phyloP scores from a whole-genome alignment of 345 rosid genomes.

The Rhizophora apiculata region DNA sequence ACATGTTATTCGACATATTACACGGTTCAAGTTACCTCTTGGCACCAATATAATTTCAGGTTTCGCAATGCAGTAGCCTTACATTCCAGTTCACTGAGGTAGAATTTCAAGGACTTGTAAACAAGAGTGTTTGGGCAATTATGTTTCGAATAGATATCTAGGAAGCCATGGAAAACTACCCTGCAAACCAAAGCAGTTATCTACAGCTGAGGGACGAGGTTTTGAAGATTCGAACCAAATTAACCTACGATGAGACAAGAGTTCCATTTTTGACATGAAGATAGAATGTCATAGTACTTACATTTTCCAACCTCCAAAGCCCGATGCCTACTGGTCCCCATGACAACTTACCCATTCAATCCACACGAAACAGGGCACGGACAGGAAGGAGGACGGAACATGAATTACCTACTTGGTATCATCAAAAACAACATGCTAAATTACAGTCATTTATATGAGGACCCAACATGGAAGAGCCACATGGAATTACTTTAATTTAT shows the following conservation, averaged over 20 bases:
- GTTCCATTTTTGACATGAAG: conserved; percentile 15
- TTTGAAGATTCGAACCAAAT: conserved; percentile 25
- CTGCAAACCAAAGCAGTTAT: conserved; percentile 26
- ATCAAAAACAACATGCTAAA: conserved; percentile 5
- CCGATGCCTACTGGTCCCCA: background rate
- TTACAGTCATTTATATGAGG: background rate
- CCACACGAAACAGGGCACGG: background rate
- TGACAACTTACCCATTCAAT: background rate
- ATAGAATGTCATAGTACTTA: conserved; percentile 1
- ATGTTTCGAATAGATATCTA: conserved; percentile 14
- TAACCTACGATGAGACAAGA: conserved; percentile 23
- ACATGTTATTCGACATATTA: conserved; percentile 14
- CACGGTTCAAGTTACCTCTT: conserved; percentile 28
- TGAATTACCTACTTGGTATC: conserved; percentile 1
- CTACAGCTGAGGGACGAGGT: conserved; percentile 22
- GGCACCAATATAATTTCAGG: conserved; percentile 14
- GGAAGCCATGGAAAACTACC: conserved; percentile 13
- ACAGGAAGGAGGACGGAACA: background rate
- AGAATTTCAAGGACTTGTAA: conserved; percentile 16
- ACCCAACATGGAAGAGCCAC: background rate
- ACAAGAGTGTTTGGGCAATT: conserved; percentile 7
- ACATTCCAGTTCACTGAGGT: conserved; percentile 27
- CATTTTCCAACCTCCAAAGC: background rate
- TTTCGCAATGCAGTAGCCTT: conserved; percentile 10
- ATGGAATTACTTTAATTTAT: conserved; percentile 4